Percentiles rank a stretch among this genome's conserved stretches.
These are phyloP conservation scores for Dactylis glomerata DNA, from an alignment of 176 grass and related monocot species.

Conservation along the genomic window DNA sequence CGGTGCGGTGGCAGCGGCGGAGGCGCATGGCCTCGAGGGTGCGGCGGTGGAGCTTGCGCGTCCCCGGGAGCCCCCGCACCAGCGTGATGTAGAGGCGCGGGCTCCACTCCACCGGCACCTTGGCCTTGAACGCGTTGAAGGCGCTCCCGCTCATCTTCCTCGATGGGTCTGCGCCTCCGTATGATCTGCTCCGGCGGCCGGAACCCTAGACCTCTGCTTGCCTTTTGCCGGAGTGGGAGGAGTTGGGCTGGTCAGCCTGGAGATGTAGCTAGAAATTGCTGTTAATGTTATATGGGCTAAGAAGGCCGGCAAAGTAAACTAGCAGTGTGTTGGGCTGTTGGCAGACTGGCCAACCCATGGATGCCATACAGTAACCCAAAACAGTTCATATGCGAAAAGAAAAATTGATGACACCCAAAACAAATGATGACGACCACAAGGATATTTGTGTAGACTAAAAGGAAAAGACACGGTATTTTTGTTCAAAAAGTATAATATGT, in stretches of 20 bases:
- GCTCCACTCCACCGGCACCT: conserved; percentile 71
- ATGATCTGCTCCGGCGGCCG: conserved; percentile 6
- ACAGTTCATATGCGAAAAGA: not conserved
- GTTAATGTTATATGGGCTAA: not conserved
- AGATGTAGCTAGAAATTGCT: not conserved
- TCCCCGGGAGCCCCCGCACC: conserved; percentile 77
- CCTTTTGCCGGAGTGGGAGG: not conserved
- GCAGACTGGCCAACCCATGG: not conserved
- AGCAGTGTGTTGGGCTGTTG: not conserved
- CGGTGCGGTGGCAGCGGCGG: conserved; percentile 86
- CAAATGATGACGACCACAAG: too few relatives aligned
- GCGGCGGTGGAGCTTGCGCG: conserved; percentile 84
- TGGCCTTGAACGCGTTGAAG: conserved; percentile 80
- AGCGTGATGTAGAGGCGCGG: conserved; percentile 81
- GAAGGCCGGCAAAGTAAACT: not conserved
- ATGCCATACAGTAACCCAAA: not conserved
- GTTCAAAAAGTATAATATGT: too few relatives aligned
- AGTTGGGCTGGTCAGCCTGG: not conserved
- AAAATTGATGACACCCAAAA: too few relatives aligned
- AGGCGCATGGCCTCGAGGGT: conserved; percentile 98
- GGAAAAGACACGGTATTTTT: too few relatives aligned
- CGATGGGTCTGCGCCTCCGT: not conserved
- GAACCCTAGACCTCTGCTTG: conserved; percentile 10
- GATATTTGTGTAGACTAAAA: too few relatives aligned
- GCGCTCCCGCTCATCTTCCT: conserved; percentile 67